These are phyloP conservation scores for Silene coronaria DNA, from an alignment of 179 eudicot genomes.

Conservation along the genomic window DNA sequence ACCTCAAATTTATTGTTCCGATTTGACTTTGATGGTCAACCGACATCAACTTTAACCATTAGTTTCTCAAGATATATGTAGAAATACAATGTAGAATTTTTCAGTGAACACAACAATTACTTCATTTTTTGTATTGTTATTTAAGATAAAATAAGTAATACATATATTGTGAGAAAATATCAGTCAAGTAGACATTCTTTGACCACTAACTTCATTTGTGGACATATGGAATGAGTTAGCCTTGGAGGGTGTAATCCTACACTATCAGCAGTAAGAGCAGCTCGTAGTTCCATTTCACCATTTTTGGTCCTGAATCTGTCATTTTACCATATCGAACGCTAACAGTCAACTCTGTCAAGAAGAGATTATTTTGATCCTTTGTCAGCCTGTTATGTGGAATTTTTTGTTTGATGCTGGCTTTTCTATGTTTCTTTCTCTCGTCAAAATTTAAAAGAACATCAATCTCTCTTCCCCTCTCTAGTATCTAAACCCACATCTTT, in stretches of 20 bases:
- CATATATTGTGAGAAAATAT: too few relatives aligned
- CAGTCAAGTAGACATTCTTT: too few relatives aligned
- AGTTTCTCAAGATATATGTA: too few relatives aligned
- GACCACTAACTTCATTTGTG: too few relatives aligned
- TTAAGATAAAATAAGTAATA: too few relatives aligned
- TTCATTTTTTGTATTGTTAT: too few relatives aligned
- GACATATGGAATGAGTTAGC: too few relatives aligned
- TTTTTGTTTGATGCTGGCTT: background rate
- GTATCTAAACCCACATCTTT: background rate
- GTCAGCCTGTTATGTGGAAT: constrained; percentile 6
- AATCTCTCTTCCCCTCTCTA: background rate
- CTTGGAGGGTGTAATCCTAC: background rate
- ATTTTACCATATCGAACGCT: background rate
- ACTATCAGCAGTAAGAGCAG: background rate
- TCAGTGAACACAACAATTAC: too few relatives aligned
- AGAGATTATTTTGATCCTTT: background rate
- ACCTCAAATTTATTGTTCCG: too few relatives aligned
- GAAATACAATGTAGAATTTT: too few relatives aligned
- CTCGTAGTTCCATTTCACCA: background rate
- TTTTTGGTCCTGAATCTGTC: background rate
- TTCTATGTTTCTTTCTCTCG: background rate
- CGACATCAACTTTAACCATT: too few relatives aligned
- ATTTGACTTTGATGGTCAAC: too few relatives aligned
- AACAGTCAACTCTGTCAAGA: background rate
- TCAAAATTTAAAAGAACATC: background rate